Evolutionary conservation across 768 basidiomycete genomes (phyloP), one percentile per base, ranked within the genome.

Genomic region (Leucogyrophana mollusca): DNA sequence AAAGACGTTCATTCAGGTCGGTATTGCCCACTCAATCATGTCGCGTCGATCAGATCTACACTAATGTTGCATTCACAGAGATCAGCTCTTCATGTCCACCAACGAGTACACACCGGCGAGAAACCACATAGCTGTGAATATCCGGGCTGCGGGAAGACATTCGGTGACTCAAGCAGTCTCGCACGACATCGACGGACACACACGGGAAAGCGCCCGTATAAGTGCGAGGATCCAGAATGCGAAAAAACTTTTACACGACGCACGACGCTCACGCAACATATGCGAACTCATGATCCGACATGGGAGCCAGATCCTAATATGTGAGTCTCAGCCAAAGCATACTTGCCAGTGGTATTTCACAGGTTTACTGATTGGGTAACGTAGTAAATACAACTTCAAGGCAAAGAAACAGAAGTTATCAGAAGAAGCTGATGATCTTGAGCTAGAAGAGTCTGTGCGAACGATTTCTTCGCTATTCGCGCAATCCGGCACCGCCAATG

Each of bases 71-170:
- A 52, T 49, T 51, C 50, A 38, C 64, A 95, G 88, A 83, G 90
- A 44, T 94, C 91, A 16, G 92, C 92, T 21, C 72, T 95, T 47
- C 89, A 90, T 50, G 92, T 95, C 2, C 93, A 95, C 63, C 73
- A 77, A 41, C 83, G 93, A 16, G 90, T 92, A 3, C 93, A 95
- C 61, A 94, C 93, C 4, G 93, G 93, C 32, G 93, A 95, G 70
- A 90, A 91, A 57, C 93, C 93, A 9, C 93, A 95, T 63, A 79
- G 75, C 40, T 95, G 93, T 69, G 89, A 91, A 70, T 91, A 92
- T 62, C 87, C 87, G 3, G 87, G 82, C 7, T 95, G 92, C 65
- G 79, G 77, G 40, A 91, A 88, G 71, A 88, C 87, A 1, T 95
- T 94, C 68, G 83, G 88, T 38, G 92, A 95, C 62, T 94, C 92